A percentile compares a stretch with the other conserved stretches of the same genome.
Conservation (phyloP, 106 monocot species). For the Posidonia australis region DNA sequence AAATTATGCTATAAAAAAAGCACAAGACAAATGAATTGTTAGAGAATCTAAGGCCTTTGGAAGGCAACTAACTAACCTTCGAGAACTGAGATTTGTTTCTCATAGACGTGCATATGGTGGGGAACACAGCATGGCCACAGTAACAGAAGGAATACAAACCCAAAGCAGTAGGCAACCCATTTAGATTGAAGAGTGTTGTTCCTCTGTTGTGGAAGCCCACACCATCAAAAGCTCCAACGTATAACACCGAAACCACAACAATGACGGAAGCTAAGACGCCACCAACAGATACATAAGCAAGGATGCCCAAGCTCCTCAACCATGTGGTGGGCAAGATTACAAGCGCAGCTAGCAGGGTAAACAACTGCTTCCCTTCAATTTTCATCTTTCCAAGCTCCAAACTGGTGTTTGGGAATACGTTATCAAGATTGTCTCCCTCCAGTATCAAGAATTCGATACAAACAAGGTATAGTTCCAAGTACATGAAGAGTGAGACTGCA, state of each 20-base stretch:
- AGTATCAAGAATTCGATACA: conserved; percentile 26
- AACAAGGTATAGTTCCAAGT: conserved; percentile 30
- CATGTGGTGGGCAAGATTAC: conserved; percentile 25
- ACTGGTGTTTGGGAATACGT: conserved; percentile 15
- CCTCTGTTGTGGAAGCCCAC: conserved; percentile 22
- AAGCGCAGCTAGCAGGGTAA: conserved; percentile 11
- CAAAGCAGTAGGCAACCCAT: conserved; percentile 20
- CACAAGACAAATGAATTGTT: not conserved
- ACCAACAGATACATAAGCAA: conserved; percentile 24
- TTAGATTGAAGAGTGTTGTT: not conserved
- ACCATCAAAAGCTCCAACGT: conserved; percentile 9
- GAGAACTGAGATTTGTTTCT: conserved; percentile 18
- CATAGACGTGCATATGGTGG: conserved; percentile 28
- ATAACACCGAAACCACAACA: conserved; percentile 17
- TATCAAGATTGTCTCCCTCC: conserved; percentile 30
- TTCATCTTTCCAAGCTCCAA: not conserved
- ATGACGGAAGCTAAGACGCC: conserved; percentile 26
- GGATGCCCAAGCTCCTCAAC: conserved; percentile 16
- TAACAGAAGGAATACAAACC: conserved; percentile 32
- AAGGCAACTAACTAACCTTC: too few relatives aligned
- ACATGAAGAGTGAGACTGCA: conserved; percentile 17
- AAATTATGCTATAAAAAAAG: too few relatives aligned
- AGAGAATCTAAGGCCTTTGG: too few relatives aligned
- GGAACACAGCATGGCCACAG: conserved; percentile 34
- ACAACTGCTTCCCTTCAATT: conserved; percentile 19